Evolutionary conservation across 768 basidiomycete species (phyloP).

Genomic region (Mycena haematopus): DNA sequence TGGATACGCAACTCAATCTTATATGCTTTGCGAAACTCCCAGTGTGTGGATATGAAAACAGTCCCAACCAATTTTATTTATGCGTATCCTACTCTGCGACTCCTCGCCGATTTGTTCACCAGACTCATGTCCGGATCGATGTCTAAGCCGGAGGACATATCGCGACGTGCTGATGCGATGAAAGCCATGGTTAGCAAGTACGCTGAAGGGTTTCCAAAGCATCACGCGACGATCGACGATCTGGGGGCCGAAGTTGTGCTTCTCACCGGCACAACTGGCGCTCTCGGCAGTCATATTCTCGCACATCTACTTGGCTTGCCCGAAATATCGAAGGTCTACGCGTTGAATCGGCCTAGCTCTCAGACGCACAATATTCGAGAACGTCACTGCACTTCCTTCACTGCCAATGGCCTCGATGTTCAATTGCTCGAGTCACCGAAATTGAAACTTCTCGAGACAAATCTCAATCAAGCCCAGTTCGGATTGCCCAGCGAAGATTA

Average conservation of each 20-base stretch:
- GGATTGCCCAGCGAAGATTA: too few species aligned
- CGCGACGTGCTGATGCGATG: constrained; percentile 17
- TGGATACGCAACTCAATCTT: constrained; percentile 18
- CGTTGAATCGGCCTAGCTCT: constrained; percentile 33
- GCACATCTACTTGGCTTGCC: constrained; percentile 31
- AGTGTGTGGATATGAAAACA: not conserved
- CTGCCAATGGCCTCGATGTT: not conserved
- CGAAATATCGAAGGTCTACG: constrained; percentile 35
- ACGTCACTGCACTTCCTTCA: not conserved
- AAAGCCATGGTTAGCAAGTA: constrained; percentile 27
- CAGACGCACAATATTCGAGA: not conserved
- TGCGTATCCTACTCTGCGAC: not conserved
- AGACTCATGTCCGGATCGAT: not conserved
- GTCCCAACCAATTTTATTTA: not conserved
- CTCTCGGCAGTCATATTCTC: constrained; percentile 40
- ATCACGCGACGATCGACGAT: not conserved
- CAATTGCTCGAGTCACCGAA: not conserved
- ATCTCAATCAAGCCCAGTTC: not conserved
- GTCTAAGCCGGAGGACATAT: not conserved
- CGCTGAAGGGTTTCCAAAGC: constrained; percentile 4
- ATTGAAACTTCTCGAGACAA: not conserved
- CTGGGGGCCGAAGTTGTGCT: constrained; percentile 29
- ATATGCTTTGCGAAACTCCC: not conserved
- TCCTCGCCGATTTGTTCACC: not conserved
- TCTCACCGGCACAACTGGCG: constrained; percentile 44